Evolutionary conservation across 306 rosid genomes (phyloP).

Genomic region (Trifolium pratense): DNA sequence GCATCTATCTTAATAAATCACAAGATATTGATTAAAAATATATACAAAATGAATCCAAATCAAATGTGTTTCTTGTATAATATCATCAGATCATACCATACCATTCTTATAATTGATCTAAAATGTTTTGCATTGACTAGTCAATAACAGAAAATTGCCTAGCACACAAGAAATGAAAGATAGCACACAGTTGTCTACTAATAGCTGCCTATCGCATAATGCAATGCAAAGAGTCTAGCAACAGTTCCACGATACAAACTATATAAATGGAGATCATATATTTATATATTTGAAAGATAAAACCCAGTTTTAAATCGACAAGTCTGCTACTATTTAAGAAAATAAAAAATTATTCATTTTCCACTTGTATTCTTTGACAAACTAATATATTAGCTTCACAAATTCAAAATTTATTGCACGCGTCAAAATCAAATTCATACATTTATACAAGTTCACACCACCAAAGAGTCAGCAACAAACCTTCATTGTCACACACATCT

Average conservation of each 20-base stretch:
- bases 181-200: not conserved
- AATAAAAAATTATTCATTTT: not conserved
- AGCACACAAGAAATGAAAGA: conserved; percentile 21
- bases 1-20: conserved; percentile 61
- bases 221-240: conserved; percentile 7
- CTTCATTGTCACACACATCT: conserved; percentile 53
- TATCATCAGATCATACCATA: not conserved
- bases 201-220: conserved; percentile 17
- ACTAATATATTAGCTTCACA: conserved; percentile 18
- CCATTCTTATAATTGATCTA: not conserved
- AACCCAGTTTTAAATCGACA: not conserved
- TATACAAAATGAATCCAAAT: not conserved
- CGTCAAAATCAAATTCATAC: conserved; percentile 11
- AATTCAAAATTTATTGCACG: conserved; percentile 28
- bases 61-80: conserved; percentile 26
- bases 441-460: conserved; percentile 16
- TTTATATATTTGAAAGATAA: not conserved
- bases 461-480: conserved; percentile 47
- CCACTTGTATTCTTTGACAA: conserved; percentile 22
- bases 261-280: not conserved
- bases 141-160: conserved; percentile 5
- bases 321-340: not conserved
- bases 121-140: conserved; percentile 6
- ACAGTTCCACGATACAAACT: conserved; percentile 12
- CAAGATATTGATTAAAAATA: conserved; percentile 33